Percentiles rank a stretch among this genome's conserved stretches.
Evolutionary conservation across 768 basidiomycete species (phyloP).

Genomic region (Russula olivacea): DNA sequence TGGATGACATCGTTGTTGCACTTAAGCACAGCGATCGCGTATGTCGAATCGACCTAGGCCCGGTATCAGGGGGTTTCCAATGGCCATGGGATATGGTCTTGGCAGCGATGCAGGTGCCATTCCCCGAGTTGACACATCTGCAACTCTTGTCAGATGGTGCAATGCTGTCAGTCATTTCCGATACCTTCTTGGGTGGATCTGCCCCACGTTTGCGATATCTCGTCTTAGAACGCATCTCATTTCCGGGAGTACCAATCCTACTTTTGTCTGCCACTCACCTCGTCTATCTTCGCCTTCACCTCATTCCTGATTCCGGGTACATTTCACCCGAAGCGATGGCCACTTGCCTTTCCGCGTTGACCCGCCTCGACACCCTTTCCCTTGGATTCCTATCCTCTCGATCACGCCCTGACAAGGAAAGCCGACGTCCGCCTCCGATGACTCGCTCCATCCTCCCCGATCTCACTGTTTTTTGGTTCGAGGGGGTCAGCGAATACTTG

Average conservation of each 20-base stretch:
- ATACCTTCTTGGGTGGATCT: not conserved
- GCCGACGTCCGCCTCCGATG: not conserved
- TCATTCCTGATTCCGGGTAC: not conserved
- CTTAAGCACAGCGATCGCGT: too few species aligned
- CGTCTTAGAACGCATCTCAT: not conserved
- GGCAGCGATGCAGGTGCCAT: too few species aligned
- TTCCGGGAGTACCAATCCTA: not conserved
- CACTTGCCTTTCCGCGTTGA: not conserved
- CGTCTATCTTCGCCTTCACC: rapidly evolving
- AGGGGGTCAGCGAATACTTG: not conserved
- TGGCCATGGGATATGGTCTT: too few species aligned
- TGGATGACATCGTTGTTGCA: too few species aligned
- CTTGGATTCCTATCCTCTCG: not conserved
- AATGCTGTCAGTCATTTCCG: not conserved
- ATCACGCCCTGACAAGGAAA: not conserved
- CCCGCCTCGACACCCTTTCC: not conserved
- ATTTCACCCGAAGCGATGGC: not conserved
- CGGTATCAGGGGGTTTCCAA: too few species aligned
- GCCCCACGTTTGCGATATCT: not conserved
- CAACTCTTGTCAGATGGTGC: too few species aligned
- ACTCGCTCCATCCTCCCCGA: not conserved
- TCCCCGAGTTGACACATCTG: too few species aligned
- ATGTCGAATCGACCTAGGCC: too few species aligned
- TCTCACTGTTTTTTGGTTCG: not conserved
- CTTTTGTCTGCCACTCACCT: not conserved